Base-by-base conservation (phyloP, 768 basidiomycete species). In the Lactarius evosmus region DNA sequence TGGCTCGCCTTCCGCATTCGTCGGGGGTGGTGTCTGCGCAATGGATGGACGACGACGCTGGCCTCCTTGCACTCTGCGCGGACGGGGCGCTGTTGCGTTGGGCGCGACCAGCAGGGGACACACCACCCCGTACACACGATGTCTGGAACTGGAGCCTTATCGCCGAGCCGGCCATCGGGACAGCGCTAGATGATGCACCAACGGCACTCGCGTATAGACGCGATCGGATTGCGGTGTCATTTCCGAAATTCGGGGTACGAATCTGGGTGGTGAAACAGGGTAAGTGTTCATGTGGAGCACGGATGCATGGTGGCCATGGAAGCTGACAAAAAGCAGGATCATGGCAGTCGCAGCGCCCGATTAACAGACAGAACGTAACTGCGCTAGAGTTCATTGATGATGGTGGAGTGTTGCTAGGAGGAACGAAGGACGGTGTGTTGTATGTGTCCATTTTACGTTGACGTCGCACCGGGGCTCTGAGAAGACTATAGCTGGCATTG, bases 381-480 rank as follows among this genome's bases (percentile, higher is more conserved):
- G 79, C 82, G 4, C 79, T 89, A 62, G 79, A 77, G 67, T 88
- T 89, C 69, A 77, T 87, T 9, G 81, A 85, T 27, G 83, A 83
- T 34, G 88, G 88, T 0, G 78, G 78, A 40, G 85, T 83, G 54
- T 74, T 89, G 51, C 74, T 89, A 27, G 87, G 88, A 0, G 88
- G 87, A 2, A 88, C 88, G 32, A 80, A 79, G 58, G 87, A 89
- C 68, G 88, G 88, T 12, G 83, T 85, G 22, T 68, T 89, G 87
- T 88, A 72, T 61, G 85, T 68, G 11, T 32, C 38, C n/a, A 32
- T 34, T 25, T 49, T 41, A 14, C 27, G 32, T 22, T 4, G 14
- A 30, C 9, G 17, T 25, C 12, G 29, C 12, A 41, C 27, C 16
- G 16, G 30, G 29, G 27, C 25, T 22, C 33, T 59, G 30, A 67